Evolutionary conservation across 1,284 basidiomycete species (phyloP).

Genomic region (Ganoderma lingzhi): DNA sequence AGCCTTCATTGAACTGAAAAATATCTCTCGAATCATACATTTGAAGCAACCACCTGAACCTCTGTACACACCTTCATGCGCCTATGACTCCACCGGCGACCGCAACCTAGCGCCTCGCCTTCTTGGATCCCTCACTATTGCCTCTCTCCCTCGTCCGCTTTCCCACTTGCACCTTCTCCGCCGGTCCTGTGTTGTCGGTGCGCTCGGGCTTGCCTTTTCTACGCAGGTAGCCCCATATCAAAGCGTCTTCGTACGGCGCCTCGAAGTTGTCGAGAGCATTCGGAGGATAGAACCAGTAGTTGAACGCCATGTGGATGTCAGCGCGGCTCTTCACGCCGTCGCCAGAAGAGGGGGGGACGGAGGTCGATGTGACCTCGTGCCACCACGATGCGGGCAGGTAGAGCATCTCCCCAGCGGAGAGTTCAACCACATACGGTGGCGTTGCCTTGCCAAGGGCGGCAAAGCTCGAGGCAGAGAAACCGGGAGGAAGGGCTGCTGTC

Average conservation of each 20-base stretch:
- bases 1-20: not conserved
- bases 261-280: slow-evolving; percentile 40
- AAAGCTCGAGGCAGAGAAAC: slow-evolving; percentile 29
- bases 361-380: slow-evolving; percentile 46
- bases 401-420: slow-evolving; percentile 43
- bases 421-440: slow-evolving; percentile 42
- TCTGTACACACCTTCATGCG: not conserved
- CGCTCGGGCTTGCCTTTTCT: slow-evolving; percentile 16
- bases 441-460: slow-evolving; percentile 36
- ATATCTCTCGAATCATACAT: not conserved
- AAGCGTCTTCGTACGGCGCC: slow-evolving; percentile 40
- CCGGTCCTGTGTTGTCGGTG: not conserved
- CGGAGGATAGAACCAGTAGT: slow-evolving; percentile 48
- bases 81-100: not conserved
- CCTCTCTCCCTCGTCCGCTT: slow-evolving; percentile 22
- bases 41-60: not conserved
- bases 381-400: slow-evolving; percentile 46
- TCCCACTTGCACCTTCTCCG: slow-evolving; percentile 17
- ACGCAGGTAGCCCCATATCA: slow-evolving; percentile 41
- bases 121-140: slow-evolving; percentile 20
- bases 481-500: slow-evolving; percentile 35
- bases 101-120: slow-evolving; percentile 21
- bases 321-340: slow-evolving; percentile 19
- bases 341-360: slow-evolving; percentile 17
- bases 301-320: slow-evolving; percentile 45